Base-by-base conservation (phyloP, 495 filamentous ascomycete species). In the Podospora anserina region DNA sequence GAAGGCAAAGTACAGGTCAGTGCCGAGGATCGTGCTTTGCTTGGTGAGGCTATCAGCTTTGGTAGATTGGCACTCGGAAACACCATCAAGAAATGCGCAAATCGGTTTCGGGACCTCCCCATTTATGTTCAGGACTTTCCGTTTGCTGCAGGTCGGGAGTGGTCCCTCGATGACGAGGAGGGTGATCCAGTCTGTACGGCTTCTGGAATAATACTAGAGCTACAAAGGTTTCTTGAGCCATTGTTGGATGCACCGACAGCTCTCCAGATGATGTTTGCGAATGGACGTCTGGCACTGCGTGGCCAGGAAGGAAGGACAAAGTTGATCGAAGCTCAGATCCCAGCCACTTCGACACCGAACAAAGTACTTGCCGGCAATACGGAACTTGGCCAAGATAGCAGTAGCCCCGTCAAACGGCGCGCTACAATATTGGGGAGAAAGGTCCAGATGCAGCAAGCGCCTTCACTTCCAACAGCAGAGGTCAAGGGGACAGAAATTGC, bases 31-130 rank as follows among this genome's bases (percentile, higher is more conserved):
- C 81, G 85, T 23, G 68, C 71, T 1, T 76, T 89, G 9, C 80
- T 98, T 5, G 75, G 76, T 6, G 78, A 88, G 58, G 91, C 89
- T 2, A 86, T 94, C 6, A 68, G 74, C 0, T 83, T 90, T 49
- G 90, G 91, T 19, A 78, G 84, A n/a, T 74, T 78, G 27, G 88
- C 89, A 1, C 69, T 89, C 1, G 61, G 66, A 0, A 93, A 89
- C 62, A 60, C 72, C 1, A 84, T 88, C 30, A 96, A 92, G 84
- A 79, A 82, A 9, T 78, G 85, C 0, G 89, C 92, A 66, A 88
- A 89, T 60, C 75, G 81, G 16, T 86, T 88, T 44, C 91, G 91
- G 66, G 91, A 97, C 72, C 82, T 97, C 63, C 94, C 94, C 0
- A 76, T 95, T 27, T 91, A 89, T 65, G 74, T 95, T 13, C 72